Conservation (phyloP, 225 moss, liverwort and hornwort species). For the Pseudoscleropodium purum region DNA sequence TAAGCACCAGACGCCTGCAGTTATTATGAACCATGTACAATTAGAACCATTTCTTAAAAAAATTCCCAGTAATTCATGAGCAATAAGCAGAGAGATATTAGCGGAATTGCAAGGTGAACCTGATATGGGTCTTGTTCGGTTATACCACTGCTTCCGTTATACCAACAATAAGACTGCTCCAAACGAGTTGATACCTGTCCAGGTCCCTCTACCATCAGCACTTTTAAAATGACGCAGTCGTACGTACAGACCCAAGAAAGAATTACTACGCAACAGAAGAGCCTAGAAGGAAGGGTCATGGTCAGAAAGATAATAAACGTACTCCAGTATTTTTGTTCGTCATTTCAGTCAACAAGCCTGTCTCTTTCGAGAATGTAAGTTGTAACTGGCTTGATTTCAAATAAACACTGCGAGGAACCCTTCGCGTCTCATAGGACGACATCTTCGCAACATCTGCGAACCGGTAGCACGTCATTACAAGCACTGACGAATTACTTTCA, state of each 20-base stretch:
- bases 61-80: neutral
- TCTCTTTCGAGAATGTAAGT: slow-evolving; percentile 57
- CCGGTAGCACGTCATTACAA: neutral
- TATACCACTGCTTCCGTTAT: slow-evolving; percentile 87
- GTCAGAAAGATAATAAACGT: neutral
- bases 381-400: slow-evolving; percentile 48
- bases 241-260: neutral
- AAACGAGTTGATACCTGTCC: slow-evolving; percentile 51
- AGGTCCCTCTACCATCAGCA: slow-evolving; percentile 1
- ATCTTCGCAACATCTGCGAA: slow-evolving; percentile 52
- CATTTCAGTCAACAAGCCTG: slow-evolving; percentile 46
- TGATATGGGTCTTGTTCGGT: slow-evolving; percentile 46
- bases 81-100: neutral
- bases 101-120: slow-evolving; percentile 9
- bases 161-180: slow-evolving; percentile 94
- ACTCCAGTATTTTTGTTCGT: slow-evolving; percentile 41
- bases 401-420: slow-evolving; percentile 30
- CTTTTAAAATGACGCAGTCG: neutral
- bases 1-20: slow-evolving; percentile 87
- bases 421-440: slow-evolving; percentile 39
- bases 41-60: neutral
- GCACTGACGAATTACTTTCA: neutral
- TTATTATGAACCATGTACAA: neutral
- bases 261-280: neutral
- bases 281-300: neutral